Evolutionary conservation across 2,329 filamentous ascomycete species (phyloP), one percentile per base, ranked within the genome.

Genomic region (Pseudogymnoascus sp.): DNA sequence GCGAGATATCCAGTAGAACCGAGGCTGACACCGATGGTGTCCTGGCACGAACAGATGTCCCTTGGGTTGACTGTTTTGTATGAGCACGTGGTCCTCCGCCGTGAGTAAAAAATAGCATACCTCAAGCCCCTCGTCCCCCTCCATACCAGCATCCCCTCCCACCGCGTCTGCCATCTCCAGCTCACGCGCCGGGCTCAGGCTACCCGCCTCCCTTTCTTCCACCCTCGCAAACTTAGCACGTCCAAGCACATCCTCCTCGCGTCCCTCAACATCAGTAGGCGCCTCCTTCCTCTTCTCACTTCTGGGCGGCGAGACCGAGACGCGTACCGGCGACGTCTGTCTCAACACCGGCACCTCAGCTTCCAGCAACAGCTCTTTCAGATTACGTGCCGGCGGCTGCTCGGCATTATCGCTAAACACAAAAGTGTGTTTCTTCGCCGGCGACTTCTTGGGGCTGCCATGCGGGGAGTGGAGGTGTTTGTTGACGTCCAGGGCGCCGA

Each of bases 401-500:
- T 49, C 42, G 22, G 42, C 19, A 4, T 30, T 14, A 12, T 52
- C 45, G 4, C 2, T 16, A 52, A 52, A 52, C 25, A 52, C 45
- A 30, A 30, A 30, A 16, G 11, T 12, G 7, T 6, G 7, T 19
- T 30, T 52, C 45, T 30, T 52, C 4, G 12, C 25, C 8, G 25
- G 25, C n/a, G 45, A 52, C 25, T 52, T 52, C 45, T 52, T 52
- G 8, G 45, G 45, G 5, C 45, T 52, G 25, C 45, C 45, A 7
- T 16, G 23, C 25, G 45, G 45, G 45, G 45, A 52, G 7, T 52
- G 19, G 45, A 60, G 16, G 65, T 64, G 9, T 49, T 23, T 22
- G 61, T 58, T 12, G 60, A 63, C 16, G 49, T 60, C 25, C 58
- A 66, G 23, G 42, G 14, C 11, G 62, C 58, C 19, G 67, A 64